Conservation (phyloP, 2,329 filamentous ascomycete genomes). For the Fusarium verrucosum region DNA sequence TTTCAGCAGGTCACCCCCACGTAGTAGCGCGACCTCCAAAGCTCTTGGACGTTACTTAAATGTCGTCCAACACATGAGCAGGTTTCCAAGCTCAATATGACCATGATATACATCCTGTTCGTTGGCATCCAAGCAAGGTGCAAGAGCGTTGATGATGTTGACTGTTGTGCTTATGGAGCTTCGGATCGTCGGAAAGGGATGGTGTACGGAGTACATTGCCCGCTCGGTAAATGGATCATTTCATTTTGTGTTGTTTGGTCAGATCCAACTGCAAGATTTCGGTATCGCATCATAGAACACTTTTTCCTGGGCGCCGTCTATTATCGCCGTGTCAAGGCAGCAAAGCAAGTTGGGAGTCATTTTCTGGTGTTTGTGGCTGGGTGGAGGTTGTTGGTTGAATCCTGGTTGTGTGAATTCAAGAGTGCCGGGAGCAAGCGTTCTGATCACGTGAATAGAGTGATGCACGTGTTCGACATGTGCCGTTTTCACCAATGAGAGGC, state of each 20-base stretch:
- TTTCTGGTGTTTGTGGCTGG: constrained; percentile 29
- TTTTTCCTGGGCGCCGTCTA: neutral
- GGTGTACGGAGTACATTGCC: constrained; percentile 7
- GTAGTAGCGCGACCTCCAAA: constrained; percentile 7
- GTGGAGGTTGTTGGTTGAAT: constrained; percentile 38
- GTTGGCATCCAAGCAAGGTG: neutral
- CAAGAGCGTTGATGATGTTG: constrained; percentile 3
- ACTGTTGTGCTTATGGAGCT: constrained; percentile 17
- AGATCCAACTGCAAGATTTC: neutral
- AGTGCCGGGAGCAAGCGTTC: constrained; percentile 17
- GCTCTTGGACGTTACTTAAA: constrained; percentile 1
- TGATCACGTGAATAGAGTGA: constrained; percentile 29
- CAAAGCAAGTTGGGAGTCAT: constrained; percentile 23
- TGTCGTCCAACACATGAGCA: neutral
- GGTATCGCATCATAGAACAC: constrained; percentile 1
- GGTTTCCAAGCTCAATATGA: neutral
- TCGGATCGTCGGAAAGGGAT: constrained; percentile 36
- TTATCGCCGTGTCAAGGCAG: constrained; percentile 10
- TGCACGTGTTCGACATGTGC: constrained; percentile 9
- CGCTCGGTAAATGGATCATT: neutral
- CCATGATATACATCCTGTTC: neutral
- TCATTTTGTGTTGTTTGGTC: constrained; percentile 7
- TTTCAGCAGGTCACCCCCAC: constrained; percentile 7
- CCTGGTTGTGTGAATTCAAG: constrained; percentile 37
- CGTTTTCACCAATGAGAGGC: neutral